A percentile compares a stretch with the other conserved stretches of the same genome.
phyloP scores from a whole-genome alignment of 176 grass and related monocot species.

The Rhynchospora tenuis region DNA sequence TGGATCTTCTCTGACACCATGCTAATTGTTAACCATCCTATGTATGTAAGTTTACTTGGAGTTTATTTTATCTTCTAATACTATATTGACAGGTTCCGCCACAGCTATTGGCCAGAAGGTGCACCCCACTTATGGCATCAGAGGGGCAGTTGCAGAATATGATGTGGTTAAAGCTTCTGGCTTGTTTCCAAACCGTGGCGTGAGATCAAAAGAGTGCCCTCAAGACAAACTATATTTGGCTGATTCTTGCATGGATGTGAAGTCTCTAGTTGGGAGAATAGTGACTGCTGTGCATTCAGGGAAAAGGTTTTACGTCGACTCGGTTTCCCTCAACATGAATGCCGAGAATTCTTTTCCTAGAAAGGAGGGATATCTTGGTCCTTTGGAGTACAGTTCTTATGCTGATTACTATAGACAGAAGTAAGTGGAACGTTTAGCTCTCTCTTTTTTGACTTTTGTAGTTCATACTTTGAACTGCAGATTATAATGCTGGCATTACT shows the following conservation, averaged over 20 bases:
- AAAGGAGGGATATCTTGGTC: slow-evolving; percentile 92
- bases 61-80: neutral
- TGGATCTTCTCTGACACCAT: neutral
- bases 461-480: neutral
- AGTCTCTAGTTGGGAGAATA: slow-evolving; percentile 84
- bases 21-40: neutral
- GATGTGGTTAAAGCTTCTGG: slow-evolving; percentile 99
- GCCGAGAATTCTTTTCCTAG: slow-evolving; percentile 97
- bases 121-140: slow-evolving; percentile 97
- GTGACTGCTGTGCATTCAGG: slow-evolving; percentile 95
- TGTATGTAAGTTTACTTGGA: neutral
- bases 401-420: slow-evolving; percentile 98
- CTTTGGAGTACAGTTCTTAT: slow-evolving; percentile 89
- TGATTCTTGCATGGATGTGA: slow-evolving; percentile 76
- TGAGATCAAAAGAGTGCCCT: slow-evolving; percentile 26
- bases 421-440: slow-evolving; percentile 38
- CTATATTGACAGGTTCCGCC: neutral
- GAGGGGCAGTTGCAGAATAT: slow-evolving; percentile 90
- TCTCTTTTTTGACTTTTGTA: neutral
- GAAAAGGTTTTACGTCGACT: slow-evolving; percentile 97
- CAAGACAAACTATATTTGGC: slow-evolving; percentile 72
- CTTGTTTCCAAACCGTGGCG: slow-evolving; percentile 63
- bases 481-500: neutral
- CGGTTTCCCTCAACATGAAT: slow-evolving; percentile 79
- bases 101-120: slow-evolving; percentile 73